Percentiles rank a stretch among this genome's conserved stretches.
Conservation (phyloP, 306 rosid species). For the Notholithocarpus densiflorus region DNA sequence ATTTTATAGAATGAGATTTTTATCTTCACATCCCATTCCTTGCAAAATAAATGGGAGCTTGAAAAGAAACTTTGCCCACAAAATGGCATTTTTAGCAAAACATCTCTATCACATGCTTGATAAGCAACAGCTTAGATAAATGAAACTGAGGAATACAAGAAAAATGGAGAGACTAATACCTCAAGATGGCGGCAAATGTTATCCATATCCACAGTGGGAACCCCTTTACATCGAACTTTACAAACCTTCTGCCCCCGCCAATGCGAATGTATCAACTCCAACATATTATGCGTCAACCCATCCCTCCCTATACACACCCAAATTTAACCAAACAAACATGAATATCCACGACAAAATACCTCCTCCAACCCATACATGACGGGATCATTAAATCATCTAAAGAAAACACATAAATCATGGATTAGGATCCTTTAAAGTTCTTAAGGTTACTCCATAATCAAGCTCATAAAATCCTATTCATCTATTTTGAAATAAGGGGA, state of each 20-base stretch:
- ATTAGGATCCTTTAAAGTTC: no score
- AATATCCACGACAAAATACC: background rate
- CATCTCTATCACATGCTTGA: background rate
- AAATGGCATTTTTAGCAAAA: background rate
- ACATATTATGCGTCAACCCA: constrained; percentile 93
- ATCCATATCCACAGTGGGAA: constrained; percentile 91
- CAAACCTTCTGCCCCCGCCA: constrained; percentile 77
- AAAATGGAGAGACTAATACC: constrained; percentile 38
- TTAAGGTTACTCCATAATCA: no score
- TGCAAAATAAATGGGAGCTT: background rate
- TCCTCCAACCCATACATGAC: background rate
- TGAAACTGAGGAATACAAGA: background rate
- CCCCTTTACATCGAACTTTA: constrained; percentile 89
- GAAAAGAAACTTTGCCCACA: no score
- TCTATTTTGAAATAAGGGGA: no score
- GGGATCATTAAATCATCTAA: no score
- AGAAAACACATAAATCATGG: no score
- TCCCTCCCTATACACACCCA: constrained; percentile 71
- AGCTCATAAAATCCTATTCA: no score
- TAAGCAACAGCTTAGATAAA: background rate
- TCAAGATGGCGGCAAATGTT: constrained; percentile 80
- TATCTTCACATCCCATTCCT: background rate
- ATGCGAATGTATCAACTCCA: constrained; percentile 94
- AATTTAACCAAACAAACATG: constrained; percentile 22
- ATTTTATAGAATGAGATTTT: background rate